Evolutionary conservation across 805 yeast species (phyloP), one percentile per base, ranked within the genome.

Genomic region (Zygoascus tannicola): DNA sequence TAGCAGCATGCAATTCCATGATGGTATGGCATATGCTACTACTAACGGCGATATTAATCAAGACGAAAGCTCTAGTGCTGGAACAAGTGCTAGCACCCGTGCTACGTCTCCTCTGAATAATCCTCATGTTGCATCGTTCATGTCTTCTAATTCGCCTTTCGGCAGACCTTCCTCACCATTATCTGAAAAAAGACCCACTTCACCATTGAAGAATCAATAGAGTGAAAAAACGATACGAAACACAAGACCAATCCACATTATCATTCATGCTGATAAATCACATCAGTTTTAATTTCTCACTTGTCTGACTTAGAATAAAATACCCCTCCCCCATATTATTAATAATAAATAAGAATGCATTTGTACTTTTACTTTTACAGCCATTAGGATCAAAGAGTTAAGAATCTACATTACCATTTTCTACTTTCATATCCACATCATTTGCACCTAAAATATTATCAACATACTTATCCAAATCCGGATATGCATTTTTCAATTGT

Each of bases 401-500:
- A n/a, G n/a, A n/a, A n/a, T n/a, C n/a, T n/a, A n/a, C n/a, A n/a
- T n/a, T n/a, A n/a, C n/a, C n/a, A n/a, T n/a, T n/a, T n/a, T n/a
- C n/a, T n/a, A n/a, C n/a, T n/a, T n/a, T n/a, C n/a, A n/a, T n/a
- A n/a, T n/a, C n/a, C n/a, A n/a, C n/a, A n/a, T n/a, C n/a, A n/a
- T n/a, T n/a, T n/a, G n/a, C n/a, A n/a, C 30, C 30, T 7, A 47
- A 19, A 19, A 50, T 80, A 42, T 71, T 71, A 8, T 76, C 74
- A 4, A 88, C 82, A 2, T 70, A 71, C 0, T 58, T 68, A 7
- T 68, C 66, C 50, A 90, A 60, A 43, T 82, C 87, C 1, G 97
- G 96, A 55, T 85, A 90, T 54, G 84, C 94, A 36, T 74, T 74
- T 36, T 65, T 70, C 38, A 92, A 74, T 57, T 85, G 80, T 16